Evolutionary conservation across 2,329 filamentous ascomycete genomes (phyloP), one percentile per base, ranked within the genome.

Genomic region (Penicillium sclerotiorum): DNA sequence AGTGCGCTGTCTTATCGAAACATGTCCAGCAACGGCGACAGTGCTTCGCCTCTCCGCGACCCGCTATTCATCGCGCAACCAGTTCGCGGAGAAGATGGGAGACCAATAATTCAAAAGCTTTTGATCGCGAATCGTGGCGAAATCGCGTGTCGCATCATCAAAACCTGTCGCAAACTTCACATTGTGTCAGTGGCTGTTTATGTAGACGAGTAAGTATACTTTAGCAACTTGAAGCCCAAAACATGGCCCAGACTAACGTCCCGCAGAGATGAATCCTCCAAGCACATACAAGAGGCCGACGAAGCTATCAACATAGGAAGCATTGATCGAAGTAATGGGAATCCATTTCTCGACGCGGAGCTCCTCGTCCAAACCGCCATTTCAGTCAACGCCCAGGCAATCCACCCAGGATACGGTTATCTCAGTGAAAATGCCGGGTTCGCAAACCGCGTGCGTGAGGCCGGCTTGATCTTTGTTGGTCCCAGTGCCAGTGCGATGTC

Each of bases 381-480:
- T 18, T 50, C 53, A 17, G 50, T 41, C 1, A 47, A 53, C 3
- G 63, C 59, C 1, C 57, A 71, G 18, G 65, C 68, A 3, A 53
- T 71, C 5, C 60, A 64, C 42, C 69, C 69, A 1, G 69, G 69
- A 8, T 72, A 71, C 54, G 68, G 69, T 25, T 71, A 62, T 46
- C 56, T 72, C 11, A 63, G 60, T 23, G 70, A 73, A 45, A 69
- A 71, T 45, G 58, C 63, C 11, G 52, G 58, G 0, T 71, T 71
- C 27, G 68, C 67, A 3, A 43, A 55, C n/a, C 44, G 48, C 1
- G 59, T 67, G 1, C 53, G 55, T 2, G 41, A 61, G 8, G 66
- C 65, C 11, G 68, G 67, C 3, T 46, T 71, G 11, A 62, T 63
- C 6, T 71, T 68, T 49, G 61, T 72, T 41, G 69, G 70, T 0